Evolutionary conservation across 495 filamentous ascomycete species (phyloP), one percentile per base, ranked within the genome.

Genomic region (Daldinia childiae): DNA sequence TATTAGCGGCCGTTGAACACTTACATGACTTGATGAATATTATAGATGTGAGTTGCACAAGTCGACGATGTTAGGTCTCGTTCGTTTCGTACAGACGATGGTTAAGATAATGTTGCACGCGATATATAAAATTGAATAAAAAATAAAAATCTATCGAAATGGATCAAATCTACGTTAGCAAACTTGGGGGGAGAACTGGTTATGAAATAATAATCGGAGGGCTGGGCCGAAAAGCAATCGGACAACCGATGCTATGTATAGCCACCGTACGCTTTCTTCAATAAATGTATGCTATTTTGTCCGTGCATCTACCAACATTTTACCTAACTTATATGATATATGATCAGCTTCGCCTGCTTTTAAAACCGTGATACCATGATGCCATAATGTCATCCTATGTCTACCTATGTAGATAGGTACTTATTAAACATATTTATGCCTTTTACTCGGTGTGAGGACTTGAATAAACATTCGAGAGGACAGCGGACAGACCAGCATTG

Each of bases 141-240:
- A 30, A 54, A 54, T 54, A 54, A 52, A n/a, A 26, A 29, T 30
- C 14, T 48, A 17, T 48, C 30, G 50, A 52, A 52, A n/a, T 15
- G 17, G 12, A 56, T 34, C 30, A 21, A 34, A 29, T 56, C 1
- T 34, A 56, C 30, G 27, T 29, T 34, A 56, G 52, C 58, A 66
- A 63, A 57, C 62, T 62, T 45, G 32, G 45, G 45, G 52, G 39
- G 30, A 52, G 39, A 24, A 21, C 69, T 5, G 64, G 39, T 34
- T 60, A 62, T 48, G 45, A 72, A 68, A 68, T 67, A 72, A 64
- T 61, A 61, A 60, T 30, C 24, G 50, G 55, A 51, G 41, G 69
- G 69, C 50, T 72, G 60, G 69, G 60, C 27, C 27, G 26, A 54
- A 29, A 30, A 30, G 50, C 54, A 62, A 29, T 21, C 43, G 43